Base-by-base conservation (phyloP, 2,329 filamentous ascomycete genomes). In the Claviceps citrina region DNA sequence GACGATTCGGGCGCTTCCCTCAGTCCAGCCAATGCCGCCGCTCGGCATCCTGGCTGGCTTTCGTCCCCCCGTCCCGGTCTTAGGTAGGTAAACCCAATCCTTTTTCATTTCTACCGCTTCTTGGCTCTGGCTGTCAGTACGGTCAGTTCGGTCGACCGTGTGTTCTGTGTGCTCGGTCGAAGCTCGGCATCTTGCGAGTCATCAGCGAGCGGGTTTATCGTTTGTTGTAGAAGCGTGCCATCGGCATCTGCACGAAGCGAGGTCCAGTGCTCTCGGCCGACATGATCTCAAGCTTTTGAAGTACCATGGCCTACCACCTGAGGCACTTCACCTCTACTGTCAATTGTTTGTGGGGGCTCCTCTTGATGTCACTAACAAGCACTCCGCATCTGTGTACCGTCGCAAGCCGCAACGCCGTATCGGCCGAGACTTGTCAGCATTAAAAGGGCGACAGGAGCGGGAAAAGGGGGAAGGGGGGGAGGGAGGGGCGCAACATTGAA, bases 1-100 rank as follows among this genome's bases (percentile, higher is more conserved):
- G 36, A 30, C 38, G 43, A 43, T 44, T 36, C 41, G 42, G 39
- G 39, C 38, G 33, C 39, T 40, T 36, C 32, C 40, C 33, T 40
- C 41, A 41, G 20, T 42, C 41, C 32, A 32, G 18, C 34, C 39
- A 44, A 27, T 35, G 15, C 12, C 41, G 43, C 43, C 22, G 22
- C 22, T 8, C 5, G 22, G 22, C 22, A 24, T 24, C 22, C 22
- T 24, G 8, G 22, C n/a, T n/a, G n/a, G n/a, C n/a, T 24, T 5
- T 24, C 22, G 22, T 24, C 8, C 5, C 22, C 22, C 22, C 22
- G 5, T 8, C 22, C 22, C 22, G 5, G 5, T 8, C 22, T 24
- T 24, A 5, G 22, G 5, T 8, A 3, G 16, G 12, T 4, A 24
- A 5, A 24, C 22, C 22, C 22, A 24, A 24, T 24, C 22, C 3